phyloP scores from a whole-genome alignment of 441 rosid species.

The Kokia cookei region DNA sequence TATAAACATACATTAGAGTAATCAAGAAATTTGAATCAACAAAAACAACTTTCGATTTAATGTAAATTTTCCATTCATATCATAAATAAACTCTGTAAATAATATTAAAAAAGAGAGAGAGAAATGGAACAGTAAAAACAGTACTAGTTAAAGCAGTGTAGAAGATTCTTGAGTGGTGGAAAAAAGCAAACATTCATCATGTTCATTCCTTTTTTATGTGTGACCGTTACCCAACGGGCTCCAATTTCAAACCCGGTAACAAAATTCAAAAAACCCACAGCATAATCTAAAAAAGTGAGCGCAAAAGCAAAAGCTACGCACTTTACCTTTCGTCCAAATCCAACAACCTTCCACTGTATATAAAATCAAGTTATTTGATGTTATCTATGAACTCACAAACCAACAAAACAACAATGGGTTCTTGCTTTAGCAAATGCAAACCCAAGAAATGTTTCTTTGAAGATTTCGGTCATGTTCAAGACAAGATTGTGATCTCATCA shows the following conservation, averaged over 20 bases:
- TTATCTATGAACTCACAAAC: neutral
- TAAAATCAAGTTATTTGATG: neutral
- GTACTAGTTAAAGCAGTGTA: too few relatives aligned
- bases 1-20: too few relatives aligned
- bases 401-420: conserved; percentile 45
- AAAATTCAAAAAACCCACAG: conserved; percentile 37
- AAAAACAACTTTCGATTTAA: too few relatives aligned
- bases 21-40: too few relatives aligned
- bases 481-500: conserved; percentile 53
- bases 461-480: conserved; percentile 39
- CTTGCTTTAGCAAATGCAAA: conserved; percentile 74
- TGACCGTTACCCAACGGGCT: conserved; percentile 49
- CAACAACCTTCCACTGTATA: conserved; percentile 16
- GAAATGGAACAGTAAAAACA: too few relatives aligned
- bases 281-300: conserved; percentile 6
- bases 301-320: conserved; percentile 17
- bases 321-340: conserved; percentile 10
- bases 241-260: conserved; percentile 26
- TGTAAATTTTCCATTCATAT: too few relatives aligned
- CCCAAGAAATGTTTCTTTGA: conserved; percentile 34
- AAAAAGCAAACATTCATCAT: conserved; percentile 4
- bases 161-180: neutral
- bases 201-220: neutral
- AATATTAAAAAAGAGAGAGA: too few relatives aligned
- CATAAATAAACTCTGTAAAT: too few relatives aligned